Base-by-base conservation (phyloP, 306 rosid species). In the Rosa multiflora region DNA sequence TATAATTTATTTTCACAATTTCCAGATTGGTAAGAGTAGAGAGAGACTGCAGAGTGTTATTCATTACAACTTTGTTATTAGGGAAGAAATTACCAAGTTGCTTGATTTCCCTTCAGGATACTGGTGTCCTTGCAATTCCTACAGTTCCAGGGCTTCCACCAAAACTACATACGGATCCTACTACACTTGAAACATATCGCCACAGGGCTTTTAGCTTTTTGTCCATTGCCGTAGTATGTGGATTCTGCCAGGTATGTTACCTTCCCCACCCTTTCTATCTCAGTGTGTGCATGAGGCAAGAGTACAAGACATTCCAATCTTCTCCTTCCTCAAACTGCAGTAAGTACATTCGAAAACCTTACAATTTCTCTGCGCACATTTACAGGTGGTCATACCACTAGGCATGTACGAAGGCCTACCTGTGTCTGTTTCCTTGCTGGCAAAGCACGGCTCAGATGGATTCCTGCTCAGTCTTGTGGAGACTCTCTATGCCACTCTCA, bases 141-240 rank as follows among this genome's bases (percentile, higher is more conserved):
- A 93, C 97, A 4, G 92, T 93, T 77, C 97, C 93, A 39, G 98
- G 96, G 15, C 84, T 90, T 58, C 99, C 99, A 51, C 99, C 98
- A 67, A 93, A 90, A 82, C 82, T 86, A 48, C 86, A 76, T 75
- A 87, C 88, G 62, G 82, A 84, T 62, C 10, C 90, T 82, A 73
- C 84, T 20, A 83, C 82, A 21, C 82, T 90, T 32, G 96, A 86
- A 37, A 43, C 44, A n/a, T 90, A 88, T 66, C 97, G 90, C 47
- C 89, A 87, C 23, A 88, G 79, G 77, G 94, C 94, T 51, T 90
- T 88, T 80, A 86, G 94, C 88, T 82, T 95, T 83, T 88, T 88
- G 21, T 91, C 99, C 74, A 87, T 95, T 80, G 97, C 90, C 52
- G 98, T 93, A 67, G 93, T 93, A 59, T 93, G 98, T 35, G 98